These are phyloP conservation scores for Podosphaera fusca DNA, from an alignment of 2,329 filamentous ascomycete genomes.

Conservation along the genomic window DNA sequence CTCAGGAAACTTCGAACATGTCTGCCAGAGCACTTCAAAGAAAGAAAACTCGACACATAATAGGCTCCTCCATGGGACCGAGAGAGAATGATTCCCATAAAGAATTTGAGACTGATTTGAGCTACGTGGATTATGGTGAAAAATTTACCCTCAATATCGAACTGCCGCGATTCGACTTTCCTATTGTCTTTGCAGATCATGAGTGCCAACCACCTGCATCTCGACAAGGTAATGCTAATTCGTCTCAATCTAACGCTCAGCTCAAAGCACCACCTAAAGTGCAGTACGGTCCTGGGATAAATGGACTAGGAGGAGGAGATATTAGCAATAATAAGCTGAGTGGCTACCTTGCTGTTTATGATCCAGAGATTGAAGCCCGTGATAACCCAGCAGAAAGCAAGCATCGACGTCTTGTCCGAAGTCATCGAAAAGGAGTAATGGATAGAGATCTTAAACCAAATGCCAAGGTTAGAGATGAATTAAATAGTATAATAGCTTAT, in stretches of 20 bases:
- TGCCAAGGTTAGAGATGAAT: conserved; percentile 78
- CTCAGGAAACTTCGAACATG: conserved; percentile 37
- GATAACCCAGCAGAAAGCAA: conserved; percentile 94
- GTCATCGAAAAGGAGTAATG: conserved; percentile 71
- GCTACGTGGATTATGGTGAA: conserved; percentile 21
- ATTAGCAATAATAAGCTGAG: conserved; percentile 22
- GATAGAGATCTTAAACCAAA: conserved; percentile 94
- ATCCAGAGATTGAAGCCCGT: conserved; percentile 69
- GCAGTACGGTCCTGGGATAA: conserved; percentile 73
- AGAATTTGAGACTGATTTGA: conserved; percentile 16
- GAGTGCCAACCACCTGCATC: conserved; percentile 79
- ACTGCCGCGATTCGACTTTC: conserved; percentile 83
- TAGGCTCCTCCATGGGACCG: too few relatives aligned
- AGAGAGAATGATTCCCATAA: conserved; percentile 13
- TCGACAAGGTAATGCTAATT: conserved; percentile 38
- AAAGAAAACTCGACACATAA: conserved; percentile 10
- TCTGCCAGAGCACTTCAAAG: conserved; percentile 35
- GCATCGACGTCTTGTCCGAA: conserved; percentile 74
- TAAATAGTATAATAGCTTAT: conserved; percentile 78
- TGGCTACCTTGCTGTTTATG: conserved; percentile 63
- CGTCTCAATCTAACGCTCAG: conserved; percentile 43
- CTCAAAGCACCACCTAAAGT: conserved; percentile 70
- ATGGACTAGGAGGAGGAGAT: conserved; percentile 33
- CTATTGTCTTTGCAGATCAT: conserved; percentile 81
- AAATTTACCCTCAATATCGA: conserved; percentile 75